Evolutionary conservation across 2,329 filamentous ascomycete species (phyloP), one percentile per base, ranked within the genome.

Genomic region (Calonectria pseudoreteaudii): DNA sequence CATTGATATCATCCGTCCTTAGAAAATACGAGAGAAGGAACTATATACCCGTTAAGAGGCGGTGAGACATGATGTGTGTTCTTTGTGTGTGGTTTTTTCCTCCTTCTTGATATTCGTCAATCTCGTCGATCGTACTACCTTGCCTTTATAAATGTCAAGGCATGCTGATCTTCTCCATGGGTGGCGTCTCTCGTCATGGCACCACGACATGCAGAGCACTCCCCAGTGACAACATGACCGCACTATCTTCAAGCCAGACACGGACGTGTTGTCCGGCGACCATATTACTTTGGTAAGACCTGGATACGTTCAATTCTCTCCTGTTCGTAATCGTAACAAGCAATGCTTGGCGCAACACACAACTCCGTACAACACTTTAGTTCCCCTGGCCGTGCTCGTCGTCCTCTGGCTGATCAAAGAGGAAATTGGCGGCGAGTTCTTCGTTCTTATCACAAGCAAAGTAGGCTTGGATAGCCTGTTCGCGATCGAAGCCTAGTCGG

Each of bases 361-460:
- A 73, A 38, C 47, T 52, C 70, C 47, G 56, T 44, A 41, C 41
- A 72, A 47, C 50, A 52, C 47, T 68, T 68, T 77, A 76, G 84
- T 85, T 88, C 80, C 87, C 86, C 74, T 86, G 83, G 13, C 85
- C 82, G 38, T 88, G 86, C 72, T 94, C 92, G 44, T 94, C 93
- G 62, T 98, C 96, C 75, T 98, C 95, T 13, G 96, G 96, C 86
- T 98, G 95, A 81, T 99, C 97, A 83, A 99, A 99, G 74, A 99
- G 89, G 86, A 98, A 98, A 87, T 99, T 99, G 77, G 97, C 97
- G 0, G 97, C 97, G 66, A 99, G 90, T 86, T 99, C 97, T 87
- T 99, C 97, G 85, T 99, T 98, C 91, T 98, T 99, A 86, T 99
- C 97, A 85, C 97, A 99, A 41, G 97, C 97, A 84, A 99, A 99